Base-by-base conservation (phyloP, 1,139 yeast species). In the Kodamaea fungicola region DNA sequence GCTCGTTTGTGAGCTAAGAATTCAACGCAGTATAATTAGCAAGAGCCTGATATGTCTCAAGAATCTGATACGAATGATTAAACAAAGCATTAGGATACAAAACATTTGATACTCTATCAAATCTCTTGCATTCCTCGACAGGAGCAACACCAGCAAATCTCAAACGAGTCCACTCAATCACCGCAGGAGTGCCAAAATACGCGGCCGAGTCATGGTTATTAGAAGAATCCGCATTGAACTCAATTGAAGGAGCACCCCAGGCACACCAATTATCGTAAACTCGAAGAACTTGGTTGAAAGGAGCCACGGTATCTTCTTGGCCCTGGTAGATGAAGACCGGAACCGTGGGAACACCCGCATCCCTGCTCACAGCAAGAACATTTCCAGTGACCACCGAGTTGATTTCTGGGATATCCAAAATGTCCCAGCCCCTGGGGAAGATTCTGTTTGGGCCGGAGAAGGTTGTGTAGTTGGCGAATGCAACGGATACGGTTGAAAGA, bases 301-400 rank as follows among this genome's bases (percentile, higher is more conserved):
- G 69, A 28, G 61, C 60, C 34, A 66, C 49, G 5, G 45, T 44
- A 43, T 65, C 72, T 3, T 50, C 33, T 13, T 44, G 33, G 1
- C 67, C 67, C 36, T 66, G 71, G 48, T 54, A 64, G n/a, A 64
- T 49, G 33, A 64, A 64, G 2, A 66, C 31, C 0, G 71, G 71
- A n/a, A 62, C 50, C 27, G 56, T 40, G 1, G 71, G 71, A 22
- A 49, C 39, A 9, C 46, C 45, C 29, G 44, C 37, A 10, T 52
- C 33, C 4, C 54, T 57, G 24, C 24, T 27, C 19, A 61, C 42
- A 2, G 64, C 54, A 33, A 58, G 57, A 7, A 54, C 49, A 12
- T 33, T 33, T 7, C 46, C 40, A n/a, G 32, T 38, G n/a, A 60
- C 32, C 8, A 55, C 44, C 3, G 40, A 35, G 8, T 30, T 30